These are phyloP conservation scores for Termitomyces sp. DNA, from an alignment of 1,284 basidiomycete species.

Conservation along the genomic window DNA sequence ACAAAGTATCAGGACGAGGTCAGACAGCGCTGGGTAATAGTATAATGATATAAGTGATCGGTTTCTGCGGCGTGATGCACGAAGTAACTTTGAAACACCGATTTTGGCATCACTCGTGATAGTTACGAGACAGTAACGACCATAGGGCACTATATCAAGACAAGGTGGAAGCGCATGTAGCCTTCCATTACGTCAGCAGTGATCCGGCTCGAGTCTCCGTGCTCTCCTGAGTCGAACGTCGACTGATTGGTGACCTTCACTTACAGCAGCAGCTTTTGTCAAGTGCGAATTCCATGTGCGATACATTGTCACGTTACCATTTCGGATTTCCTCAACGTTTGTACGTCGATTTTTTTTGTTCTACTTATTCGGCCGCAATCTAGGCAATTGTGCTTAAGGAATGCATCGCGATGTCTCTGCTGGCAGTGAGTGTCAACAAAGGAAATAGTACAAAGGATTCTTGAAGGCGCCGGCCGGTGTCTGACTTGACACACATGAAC, in stretches of 20 bases:
- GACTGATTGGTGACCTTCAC: not conserved
- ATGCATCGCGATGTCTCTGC: not conserved
- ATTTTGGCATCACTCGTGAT: not conserved
- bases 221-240: too few relatives aligned
- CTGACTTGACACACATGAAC: not conserved
- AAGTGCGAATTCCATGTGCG: not conserved
- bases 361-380: not conserved
- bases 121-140: not conserved
- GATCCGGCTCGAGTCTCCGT: not conserved
- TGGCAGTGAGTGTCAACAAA: not conserved
- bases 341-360: not conserved
- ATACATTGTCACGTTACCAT: not conserved
- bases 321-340: not conserved
- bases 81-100: not conserved
- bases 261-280: not conserved
- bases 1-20: conserved; percentile 1
- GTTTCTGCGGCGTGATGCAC: not conserved
- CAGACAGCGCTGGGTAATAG: not conserved
- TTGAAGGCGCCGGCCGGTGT: not conserved
- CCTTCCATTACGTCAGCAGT: not conserved
- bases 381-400: not conserved
- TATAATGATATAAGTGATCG: not conserved
- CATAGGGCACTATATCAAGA: not conserved
- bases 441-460: not conserved
- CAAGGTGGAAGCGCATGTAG: too few relatives aligned